Conservation (phyloP, 2,329 filamentous ascomycete species). For the Aspergillus transmontanensis region DNA sequence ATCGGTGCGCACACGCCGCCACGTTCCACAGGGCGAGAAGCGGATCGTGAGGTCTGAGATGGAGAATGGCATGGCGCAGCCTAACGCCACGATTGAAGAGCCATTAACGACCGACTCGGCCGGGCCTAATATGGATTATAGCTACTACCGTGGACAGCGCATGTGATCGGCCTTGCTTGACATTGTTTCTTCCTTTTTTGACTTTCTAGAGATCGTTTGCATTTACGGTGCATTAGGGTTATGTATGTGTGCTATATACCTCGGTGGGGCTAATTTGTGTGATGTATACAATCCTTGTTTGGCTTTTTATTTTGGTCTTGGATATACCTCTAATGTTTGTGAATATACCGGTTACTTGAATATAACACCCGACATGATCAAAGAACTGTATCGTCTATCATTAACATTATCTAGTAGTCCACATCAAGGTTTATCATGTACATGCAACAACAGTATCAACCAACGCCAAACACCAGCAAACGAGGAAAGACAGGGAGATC, state of each 20-base stretch:
- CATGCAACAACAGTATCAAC: neutral
- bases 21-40: conserved; percentile 47
- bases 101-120: conserved; percentile 42
- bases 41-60: conserved; percentile 27
- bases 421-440: neutral
- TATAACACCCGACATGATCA: neutral
- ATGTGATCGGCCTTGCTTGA: conserved; percentile 17
- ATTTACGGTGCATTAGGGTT: conserved; percentile 4
- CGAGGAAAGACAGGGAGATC: conserved; percentile 9
- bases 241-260: conserved; percentile 11
- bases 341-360: neutral
- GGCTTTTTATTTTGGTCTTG: neutral
- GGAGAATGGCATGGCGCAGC: conserved; percentile 16
- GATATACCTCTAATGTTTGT: neutral
- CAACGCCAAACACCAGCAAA: conserved; percentile 7
- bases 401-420: conserved; percentile 11
- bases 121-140: conserved; percentile 30
- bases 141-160: conserved; percentile 34
- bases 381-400: conserved; percentile 3
- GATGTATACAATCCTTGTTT: neutral
- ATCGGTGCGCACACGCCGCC: conserved; percentile 64
- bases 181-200: neutral
- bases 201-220: neutral
- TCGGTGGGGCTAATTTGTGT: neutral
- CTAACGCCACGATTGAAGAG: conserved; percentile 34